A percentile compares a stretch with the other conserved stretches of the same genome.
phyloP scores from a whole-genome alignment of 2,329 filamentous ascomycete genomes.

The Pestalotiopsis sp. region DNA sequence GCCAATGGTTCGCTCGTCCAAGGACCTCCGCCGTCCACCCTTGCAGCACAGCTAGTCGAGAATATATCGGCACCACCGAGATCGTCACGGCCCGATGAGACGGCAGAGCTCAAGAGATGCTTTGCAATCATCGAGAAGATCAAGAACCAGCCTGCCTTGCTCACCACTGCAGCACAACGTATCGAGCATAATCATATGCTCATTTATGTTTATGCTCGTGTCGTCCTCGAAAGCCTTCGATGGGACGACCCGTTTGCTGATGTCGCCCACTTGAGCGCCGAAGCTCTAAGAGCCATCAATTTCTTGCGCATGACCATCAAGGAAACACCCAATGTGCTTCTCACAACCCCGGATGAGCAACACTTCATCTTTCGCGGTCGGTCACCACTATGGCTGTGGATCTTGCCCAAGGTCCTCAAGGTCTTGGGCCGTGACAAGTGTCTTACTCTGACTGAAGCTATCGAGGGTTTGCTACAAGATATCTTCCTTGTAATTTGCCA shows the following conservation, averaged over 20 bases:
- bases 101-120: conserved; percentile 75
- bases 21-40: conserved; percentile 71
- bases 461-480: conserved; percentile 57
- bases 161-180: conserved; percentile 68
- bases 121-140: conserved; percentile 58
- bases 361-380: conserved; percentile 54
- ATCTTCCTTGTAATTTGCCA: conserved; percentile 48
- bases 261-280: conserved; percentile 54
- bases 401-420: conserved; percentile 60
- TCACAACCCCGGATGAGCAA: conserved; percentile 43
- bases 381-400: conserved; percentile 69
- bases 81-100: conserved; percentile 66
- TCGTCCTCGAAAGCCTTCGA: conserved; percentile 72
- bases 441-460: conserved; percentile 48
- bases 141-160: conserved; percentile 51
- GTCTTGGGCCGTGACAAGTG: conserved; percentile 58
- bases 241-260: conserved; percentile 71
- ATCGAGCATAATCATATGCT: conserved; percentile 81
- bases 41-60: conserved; percentile 85
- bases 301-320: conserved; percentile 77
- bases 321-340: conserved; percentile 73
- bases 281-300: conserved; percentile 73
- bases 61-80: conserved; percentile 71
- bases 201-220: conserved; percentile 80
- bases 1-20: conserved; percentile 25